A percentile compares a stretch with the other conserved stretches of the same genome.
These are phyloP conservation scores for Torulaspora indica DNA, from an alignment of 805 yeast species.

Conservation along the genomic window DNA sequence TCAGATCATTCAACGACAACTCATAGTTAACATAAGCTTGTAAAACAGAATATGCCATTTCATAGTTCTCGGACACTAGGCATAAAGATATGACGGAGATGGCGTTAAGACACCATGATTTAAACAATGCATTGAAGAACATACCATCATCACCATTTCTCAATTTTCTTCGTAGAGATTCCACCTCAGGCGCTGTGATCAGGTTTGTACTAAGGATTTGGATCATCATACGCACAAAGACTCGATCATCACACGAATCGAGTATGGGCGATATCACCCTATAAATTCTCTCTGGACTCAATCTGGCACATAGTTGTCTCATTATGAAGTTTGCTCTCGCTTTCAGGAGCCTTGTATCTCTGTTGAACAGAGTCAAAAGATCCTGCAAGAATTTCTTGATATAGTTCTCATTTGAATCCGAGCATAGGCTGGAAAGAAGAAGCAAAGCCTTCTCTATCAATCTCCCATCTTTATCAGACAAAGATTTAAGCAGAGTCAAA, in stretches of 20 bases:
- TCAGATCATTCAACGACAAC: conserved; percentile 61
- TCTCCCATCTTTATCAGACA: conserved; percentile 46
- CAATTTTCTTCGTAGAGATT: conserved; percentile 62
- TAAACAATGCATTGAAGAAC: conserved; percentile 71
- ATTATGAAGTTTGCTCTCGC: conserved; percentile 77
- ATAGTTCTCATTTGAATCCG: conserved; percentile 56
- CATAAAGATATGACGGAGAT: conserved; percentile 85
- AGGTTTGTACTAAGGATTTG: conserved; percentile 84
- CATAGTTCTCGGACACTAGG: conserved; percentile 80
- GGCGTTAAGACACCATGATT: conserved; percentile 88
- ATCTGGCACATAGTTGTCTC: conserved; percentile 72
- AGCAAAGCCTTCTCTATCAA: conserved; percentile 31
- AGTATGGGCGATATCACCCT: conserved; percentile 74
- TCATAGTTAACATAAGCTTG: conserved; percentile 79
- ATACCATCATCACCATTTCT: conserved; percentile 64
- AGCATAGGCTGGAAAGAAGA: conserved; percentile 31
- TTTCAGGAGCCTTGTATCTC: conserved; percentile 62
- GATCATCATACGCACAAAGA: conserved; percentile 73
- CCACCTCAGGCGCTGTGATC: conserved; percentile 78
- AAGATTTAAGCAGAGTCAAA: conserved; percentile 69
- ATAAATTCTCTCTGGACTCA: conserved; percentile 79
- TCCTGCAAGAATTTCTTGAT: conserved; percentile 72
- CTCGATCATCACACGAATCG: conserved; percentile 52
- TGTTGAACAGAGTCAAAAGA: conserved; percentile 62
- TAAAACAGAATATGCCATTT: conserved; percentile 77